Evolutionary conservation across 371 early-diverging fungal species (phyloP), one percentile per base, ranked within the genome.

Genomic region (Mucor ambiguus): DNA sequence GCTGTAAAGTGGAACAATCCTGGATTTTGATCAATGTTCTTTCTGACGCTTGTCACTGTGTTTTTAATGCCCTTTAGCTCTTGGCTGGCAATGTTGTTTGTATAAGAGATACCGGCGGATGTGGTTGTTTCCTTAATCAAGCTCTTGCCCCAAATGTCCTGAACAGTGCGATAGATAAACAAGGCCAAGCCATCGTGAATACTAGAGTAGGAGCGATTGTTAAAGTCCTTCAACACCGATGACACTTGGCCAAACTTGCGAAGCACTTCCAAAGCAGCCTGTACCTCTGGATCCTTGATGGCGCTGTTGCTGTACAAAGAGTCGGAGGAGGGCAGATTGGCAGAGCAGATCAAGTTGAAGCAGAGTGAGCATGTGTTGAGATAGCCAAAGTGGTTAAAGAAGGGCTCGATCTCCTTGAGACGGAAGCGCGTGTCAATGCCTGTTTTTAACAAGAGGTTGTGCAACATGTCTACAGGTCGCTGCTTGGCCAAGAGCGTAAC

Each of bases 121-220:
- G 29, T 56, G 2, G 43, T 5, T 9, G 41, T 64, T 63, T 68
- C 70, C 63, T 80, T 82, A 28, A 83, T 70, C 26, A 90, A 74
- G n/a, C 75, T 69, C 37, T 75, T 77, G 37, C 78, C 77, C 95
- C 96, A 95, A 18, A 94, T 66, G 1, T 93, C 88, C 30, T 80
- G 71, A 68, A 95, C 71, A 4, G 88, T 60, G 16, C 95, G 91
- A 16, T 88, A 81, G 58, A 95, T 61, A 65, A 90, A 94, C 11
- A 93, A 71, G 11, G 87, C 90, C 46, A 95, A 78, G n/a, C 92
- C 95, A 64, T 93, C 86, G 68, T 93, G 92, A 56, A 83, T 75
- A 43, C 84, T 88, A 44, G 89, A 86, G 65, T 77, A 69, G 5
- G 48, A 48, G 28, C 38, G 63, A 20, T 11, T 30, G 33, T 66